phyloP scores from a whole-genome alignment of 2,329 filamentous ascomycete species.

The Aspergillus ibericus region DNA sequence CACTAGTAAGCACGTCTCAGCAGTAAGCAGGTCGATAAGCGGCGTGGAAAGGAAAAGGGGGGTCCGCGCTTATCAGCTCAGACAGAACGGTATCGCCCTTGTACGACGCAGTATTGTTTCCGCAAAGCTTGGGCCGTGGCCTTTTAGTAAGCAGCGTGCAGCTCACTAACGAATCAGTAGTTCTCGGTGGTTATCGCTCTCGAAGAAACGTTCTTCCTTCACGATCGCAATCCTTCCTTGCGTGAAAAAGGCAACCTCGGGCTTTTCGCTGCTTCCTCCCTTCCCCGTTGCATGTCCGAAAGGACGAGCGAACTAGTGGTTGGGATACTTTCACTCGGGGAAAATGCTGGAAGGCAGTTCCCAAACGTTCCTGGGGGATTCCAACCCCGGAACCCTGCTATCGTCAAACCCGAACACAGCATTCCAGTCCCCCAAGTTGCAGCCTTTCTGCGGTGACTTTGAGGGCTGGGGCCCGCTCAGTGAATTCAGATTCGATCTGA shows the following conservation, averaged over 20 bases:
- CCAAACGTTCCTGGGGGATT: slow-evolving; percentile 35
- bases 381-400: slow-evolving; percentile 27
- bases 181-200: slow-evolving; percentile 5
- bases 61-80: not conserved
- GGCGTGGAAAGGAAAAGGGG: not conserved
- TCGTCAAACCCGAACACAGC: slow-evolving; percentile 27
- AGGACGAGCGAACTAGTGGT: slow-evolving; percentile 25
- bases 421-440: slow-evolving; percentile 38
- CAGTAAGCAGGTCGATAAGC: not conserved
- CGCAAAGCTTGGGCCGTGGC: not conserved
- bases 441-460: slow-evolving; percentile 80
- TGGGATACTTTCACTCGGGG: slow-evolving; percentile 19
- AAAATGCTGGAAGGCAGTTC: slow-evolving; percentile 38
- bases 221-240: not conserved
- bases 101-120: not conserved
- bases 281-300: slow-evolving; percentile 16
- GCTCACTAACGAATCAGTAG: slow-evolving; percentile 5
- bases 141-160: slow-evolving; percentile 5
- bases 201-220: slow-evolving; percentile 1
- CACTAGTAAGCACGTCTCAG: too few species aligned
- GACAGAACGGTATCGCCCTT: not conserved
- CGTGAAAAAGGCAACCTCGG: slow-evolving; percentile 4
- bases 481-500: slow-evolving; percentile 85
- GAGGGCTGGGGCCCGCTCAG: slow-evolving; percentile 97
- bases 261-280: slow-evolving; percentile 8